Conservation (phyloP, 2,329 filamentous ascomycete species). For the Byssothecium circinans region DNA sequence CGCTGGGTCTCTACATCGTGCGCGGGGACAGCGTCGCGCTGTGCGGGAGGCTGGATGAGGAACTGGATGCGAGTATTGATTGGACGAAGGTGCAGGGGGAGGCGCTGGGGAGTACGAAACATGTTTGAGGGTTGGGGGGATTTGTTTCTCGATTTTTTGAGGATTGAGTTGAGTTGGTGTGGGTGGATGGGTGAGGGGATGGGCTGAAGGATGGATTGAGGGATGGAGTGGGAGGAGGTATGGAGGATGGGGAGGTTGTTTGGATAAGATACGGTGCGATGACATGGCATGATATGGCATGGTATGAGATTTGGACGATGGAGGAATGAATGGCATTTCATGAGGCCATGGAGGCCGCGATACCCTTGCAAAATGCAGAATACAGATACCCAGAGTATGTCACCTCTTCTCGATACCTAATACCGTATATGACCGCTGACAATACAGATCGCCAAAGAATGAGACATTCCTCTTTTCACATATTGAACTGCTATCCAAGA, state of each 20-base stretch:
- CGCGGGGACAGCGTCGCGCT: slow-evolving; percentile 93
- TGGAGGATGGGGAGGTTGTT: background rate
- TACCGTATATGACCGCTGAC: background rate
- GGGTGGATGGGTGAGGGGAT: background rate
- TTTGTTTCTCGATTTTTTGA: background rate
- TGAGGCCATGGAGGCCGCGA: slow-evolving; percentile 6
- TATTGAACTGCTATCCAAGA: background rate
- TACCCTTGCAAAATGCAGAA: slow-evolving; percentile 18
- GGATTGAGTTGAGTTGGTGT: background rate
- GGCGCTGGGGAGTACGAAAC: slow-evolving; percentile 82
- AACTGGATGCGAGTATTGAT: slow-evolving; percentile 85
- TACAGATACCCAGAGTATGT: slow-evolving; percentile 23
- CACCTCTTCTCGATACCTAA: background rate
- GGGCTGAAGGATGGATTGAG: background rate
- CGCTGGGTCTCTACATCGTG: slow-evolving; percentile 87
- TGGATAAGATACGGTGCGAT: background rate
- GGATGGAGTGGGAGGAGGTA: background rate
- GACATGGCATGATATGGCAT: background rate
- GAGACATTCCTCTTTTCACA: background rate
- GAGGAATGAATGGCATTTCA: background rate
- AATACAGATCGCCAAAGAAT: background rate
- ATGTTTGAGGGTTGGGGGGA: slow-evolving; percentile 44
- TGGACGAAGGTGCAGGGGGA: slow-evolving; percentile 88
- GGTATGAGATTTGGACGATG: background rate
- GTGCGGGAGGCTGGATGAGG: slow-evolving; percentile 86